Evolutionary conservation across 1,139 yeast genomes (phyloP), one percentile per base, ranked within the genome.

Genomic region (Pneumocystis murina): DNA sequence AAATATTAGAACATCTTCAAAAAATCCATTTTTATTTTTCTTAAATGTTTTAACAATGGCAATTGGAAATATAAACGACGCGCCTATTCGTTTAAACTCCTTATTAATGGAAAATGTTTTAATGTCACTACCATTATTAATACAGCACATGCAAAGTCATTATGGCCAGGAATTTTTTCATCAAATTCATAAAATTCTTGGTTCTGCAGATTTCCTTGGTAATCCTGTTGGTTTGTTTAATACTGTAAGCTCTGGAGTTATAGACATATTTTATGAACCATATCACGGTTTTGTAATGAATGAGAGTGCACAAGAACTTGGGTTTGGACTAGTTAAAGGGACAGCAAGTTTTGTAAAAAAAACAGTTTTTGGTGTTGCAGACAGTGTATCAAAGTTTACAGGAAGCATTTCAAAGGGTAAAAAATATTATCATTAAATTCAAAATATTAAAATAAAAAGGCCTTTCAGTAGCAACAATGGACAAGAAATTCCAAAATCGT

Each of bases 161-260:
- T 94, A 94, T 72, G 86, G 94, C 10, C 97, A 91, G 72, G 92
- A 94, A 35, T 86, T 92, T 74, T 81, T 92, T 68, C 90, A 89
- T 72, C 98, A 94, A 74, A 79, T 94, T 58, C 96, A 94, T 74
- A 91, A 89, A 74, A 85, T 94, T 64, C 78, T 94, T 60, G 99
- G 99, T 0, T 89, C 97, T 24, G 98, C 98, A 0, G 98, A 94
- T 74, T 83, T 94, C 70, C 77, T 94, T 64, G 99, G 98, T 39
- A 92, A 94, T 69, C 99, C 99, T 0, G 97, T 94, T 43, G 98
- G 98, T 1, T 77, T 94, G 66, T 94, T 92, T 76, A 94, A 89
- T 71, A 90, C 91, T 69, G 78, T 94, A 66, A 86, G 96, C 65
- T 89, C 97, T 0, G 98, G 99, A 62, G 95, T 92, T 10, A 82